Percentiles rank a stretch among this genome's conserved stretches.
Evolutionary conservation across 2,329 filamentous ascomycete species (phyloP).

Genomic region (Coniosporium tulheliwenetii): DNA sequence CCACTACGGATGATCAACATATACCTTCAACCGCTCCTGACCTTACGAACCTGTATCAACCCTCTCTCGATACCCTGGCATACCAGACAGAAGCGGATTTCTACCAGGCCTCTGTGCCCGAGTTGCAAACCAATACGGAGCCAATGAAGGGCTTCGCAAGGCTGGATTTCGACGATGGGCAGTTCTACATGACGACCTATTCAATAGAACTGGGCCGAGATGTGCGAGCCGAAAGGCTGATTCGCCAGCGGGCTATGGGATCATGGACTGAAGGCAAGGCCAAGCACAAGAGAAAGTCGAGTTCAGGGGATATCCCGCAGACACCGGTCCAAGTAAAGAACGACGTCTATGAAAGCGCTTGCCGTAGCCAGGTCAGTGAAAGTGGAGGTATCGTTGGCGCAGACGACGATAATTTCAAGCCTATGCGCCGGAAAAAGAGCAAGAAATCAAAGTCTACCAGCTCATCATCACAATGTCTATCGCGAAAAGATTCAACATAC

Average conservation of each 20-base stretch:
- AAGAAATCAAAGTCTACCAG: conserved; percentile 33
- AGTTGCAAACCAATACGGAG: no score
- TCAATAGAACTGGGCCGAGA: conserved; percentile 60
- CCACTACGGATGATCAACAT: no score
- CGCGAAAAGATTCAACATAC: conserved; percentile 19
- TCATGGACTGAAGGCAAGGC: conserved; percentile 2
- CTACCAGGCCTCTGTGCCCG: no score
- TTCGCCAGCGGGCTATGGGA: conserved; percentile 2
- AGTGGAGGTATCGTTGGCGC: conserved; percentile 11
- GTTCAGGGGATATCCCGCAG: conserved; percentile 4
- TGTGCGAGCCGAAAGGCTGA: conserved; percentile 35
- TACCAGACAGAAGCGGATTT: no score
- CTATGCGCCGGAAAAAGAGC: conserved; percentile 18
- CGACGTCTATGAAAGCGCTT: background rate
- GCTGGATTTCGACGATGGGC: conserved; percentile 58
- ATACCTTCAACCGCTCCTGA: no score
- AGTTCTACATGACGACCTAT: conserved; percentile 66
- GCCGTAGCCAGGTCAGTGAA: conserved; percentile 11
- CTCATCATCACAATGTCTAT: conserved; percentile 27
- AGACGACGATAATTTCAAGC: conserved; percentile 34
- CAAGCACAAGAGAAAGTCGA: conserved; percentile 1
- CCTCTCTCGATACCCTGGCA: no score
- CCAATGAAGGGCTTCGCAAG: conserved; percentile 45
- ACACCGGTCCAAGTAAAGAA: conserved; percentile 4
- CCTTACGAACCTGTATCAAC: no score